Evolutionary conservation across 192 early-diverging fungal species (phyloP).

Genomic region (Geranomyces variabilis): DNA sequence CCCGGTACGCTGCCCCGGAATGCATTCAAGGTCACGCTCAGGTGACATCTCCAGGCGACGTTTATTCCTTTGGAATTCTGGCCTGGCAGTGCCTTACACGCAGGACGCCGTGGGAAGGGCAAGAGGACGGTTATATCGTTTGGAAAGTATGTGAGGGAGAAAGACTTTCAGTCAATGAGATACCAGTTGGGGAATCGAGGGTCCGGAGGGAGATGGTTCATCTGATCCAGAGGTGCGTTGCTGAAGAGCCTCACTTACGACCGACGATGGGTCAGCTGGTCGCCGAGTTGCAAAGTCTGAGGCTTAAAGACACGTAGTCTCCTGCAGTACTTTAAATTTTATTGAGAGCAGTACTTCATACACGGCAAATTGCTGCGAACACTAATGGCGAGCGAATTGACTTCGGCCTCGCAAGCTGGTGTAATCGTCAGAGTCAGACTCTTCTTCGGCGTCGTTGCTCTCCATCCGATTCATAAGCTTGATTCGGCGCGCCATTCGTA

Average conservation of each 20-base stretch:
- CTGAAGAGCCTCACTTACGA: conserved; percentile 1
- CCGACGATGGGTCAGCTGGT: conserved; percentile 20
- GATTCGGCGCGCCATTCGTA: conserved; percentile 4
- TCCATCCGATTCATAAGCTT: conserved; percentile 2
- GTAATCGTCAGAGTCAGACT: not conserved
- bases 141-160: conserved; percentile 37
- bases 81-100: conserved; percentile 33
- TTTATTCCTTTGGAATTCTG: conserved; percentile 29
- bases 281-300: conserved; percentile 10
- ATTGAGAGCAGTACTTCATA: too few relatives aligned
- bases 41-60: conserved; percentile 15
- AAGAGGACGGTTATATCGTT: conserved; percentile 26
- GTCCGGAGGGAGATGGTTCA: conserved; percentile 12
- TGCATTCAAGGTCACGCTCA: conserved; percentile 4
- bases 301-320: not conserved
- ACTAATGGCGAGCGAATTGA: too few relatives aligned
- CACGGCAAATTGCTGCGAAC: too few relatives aligned
- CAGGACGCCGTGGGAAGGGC: conserved; percentile 29
- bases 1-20: conserved; percentile 26
- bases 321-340: not conserved
- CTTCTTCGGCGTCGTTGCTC: not conserved
- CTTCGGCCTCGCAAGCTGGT: not conserved
- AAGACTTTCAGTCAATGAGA: not conserved
- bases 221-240: conserved; percentile 8
- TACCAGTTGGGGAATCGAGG: conserved; percentile 4